Evolutionary conservation across 306 rosid species (phyloP), one percentile per base, ranked within the genome.

Genomic region (Luffa acutangula): DNA sequence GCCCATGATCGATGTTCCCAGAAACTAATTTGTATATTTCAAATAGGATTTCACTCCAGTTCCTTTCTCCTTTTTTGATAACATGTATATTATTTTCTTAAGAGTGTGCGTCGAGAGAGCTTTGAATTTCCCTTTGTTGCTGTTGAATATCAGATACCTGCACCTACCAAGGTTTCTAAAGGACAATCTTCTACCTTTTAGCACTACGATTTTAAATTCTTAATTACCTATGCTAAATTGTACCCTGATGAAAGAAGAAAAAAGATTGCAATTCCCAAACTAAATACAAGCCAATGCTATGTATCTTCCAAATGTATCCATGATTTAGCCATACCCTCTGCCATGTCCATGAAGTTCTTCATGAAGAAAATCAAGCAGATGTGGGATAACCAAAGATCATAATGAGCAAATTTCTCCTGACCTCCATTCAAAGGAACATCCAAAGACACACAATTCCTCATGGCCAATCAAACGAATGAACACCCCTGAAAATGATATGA

Each of bases 221-320:
- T 21, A 57, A 51, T 56, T 75, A 75, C 48, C 63, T 52, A 75
- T 51, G 25, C 78, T 73, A 11, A 21, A 11, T 71, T 11, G 57
- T 71, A 45, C n/a, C 41, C 57, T 71, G 57, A 71, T 46, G 56
- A 71, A 75, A 75, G 33, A 51, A 75, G 62, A 52, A 75, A 17
- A 72, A 72, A 9, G 62, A 31, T 8, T 33, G 46, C 78, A 62
- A 31, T 72, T 75, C 84, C 67, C 64, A 82, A 45, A 58, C 87
- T 73, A 77, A 62, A 17, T 49, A 78, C 59, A 86, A 84, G n/a
- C 75, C 64, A 85, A 77, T 77, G 78, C 86, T 77, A 86, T 77
- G 92, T 89, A 83, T 86, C 93, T 8, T 89, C 88, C 79, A 84
- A 76, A 42, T 87, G 89, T 87, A 89, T 80, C 91, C 85, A 82